Evolutionary conservation across 1,284 basidiomycete genomes (phyloP), one percentile per base, ranked within the genome.

Genomic region (Irpex rosettiformis): DNA sequence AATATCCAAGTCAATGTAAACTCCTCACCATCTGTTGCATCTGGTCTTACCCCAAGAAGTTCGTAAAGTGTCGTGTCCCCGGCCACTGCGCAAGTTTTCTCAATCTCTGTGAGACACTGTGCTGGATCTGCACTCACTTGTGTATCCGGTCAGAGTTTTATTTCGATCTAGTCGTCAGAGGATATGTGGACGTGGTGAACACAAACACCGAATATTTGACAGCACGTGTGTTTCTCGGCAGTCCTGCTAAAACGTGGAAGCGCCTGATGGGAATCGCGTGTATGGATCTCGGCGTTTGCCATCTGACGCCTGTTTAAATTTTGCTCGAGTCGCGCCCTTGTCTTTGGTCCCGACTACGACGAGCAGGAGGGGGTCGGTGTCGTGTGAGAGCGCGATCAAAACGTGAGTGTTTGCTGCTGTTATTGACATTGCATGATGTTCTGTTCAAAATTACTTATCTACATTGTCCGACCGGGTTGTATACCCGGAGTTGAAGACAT

Each of bases 51-150:
- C 49, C 86, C 91, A 33, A 96, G 79, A 42, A 95, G 72, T 40
- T 95, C 92, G 71, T 96, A 96, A 54, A 92, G 76, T 58, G 82
- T 83, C 16, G 83, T 89, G 73, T 92, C 89, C 11, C 84, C 74
- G 54, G 86, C 77, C 89, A 91, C 88, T 90, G 58, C 24, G 27
- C 13, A 40, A 16, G 27, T 53, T 52, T 55, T 30, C 58, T 67
- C 52, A 58, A 37, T 10, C 42, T 51, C n/a, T 3, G 25, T 27
- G 33, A 58, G 11, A 22, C 22, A 13, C 7, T 29, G 58, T 28
- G 5, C n/a, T 11, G 28, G 28, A 6, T 16, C 33, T 40, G 29
- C 24, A 63, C 71, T 65, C 55, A 73, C 67, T 72, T 57, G 64
- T 54, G 63, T 53, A 18, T 28, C 27, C 13, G 13, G 10, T 27